Evolutionary conservation across 2,329 filamentous ascomycete species (phyloP).

Genomic region (Penicillium sp.): DNA sequence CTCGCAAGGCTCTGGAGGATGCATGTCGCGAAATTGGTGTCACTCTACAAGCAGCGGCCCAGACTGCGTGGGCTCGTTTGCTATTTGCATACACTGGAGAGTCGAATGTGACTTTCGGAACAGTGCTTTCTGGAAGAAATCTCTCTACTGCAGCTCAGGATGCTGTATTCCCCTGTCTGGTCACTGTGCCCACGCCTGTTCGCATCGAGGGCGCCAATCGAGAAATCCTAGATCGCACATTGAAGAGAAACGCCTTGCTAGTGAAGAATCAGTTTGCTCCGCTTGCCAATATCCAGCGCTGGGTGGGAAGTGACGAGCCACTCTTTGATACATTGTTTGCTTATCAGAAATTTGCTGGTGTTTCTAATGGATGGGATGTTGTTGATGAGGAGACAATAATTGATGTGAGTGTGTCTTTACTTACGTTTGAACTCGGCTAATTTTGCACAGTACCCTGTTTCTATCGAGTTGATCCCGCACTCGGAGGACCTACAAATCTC

Average conservation of each 20-base stretch:
- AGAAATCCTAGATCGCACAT: constrained; percentile 62
- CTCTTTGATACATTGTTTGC: constrained; percentile 86
- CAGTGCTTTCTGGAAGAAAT: constrained; percentile 74
- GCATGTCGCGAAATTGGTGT: constrained; percentile 60
- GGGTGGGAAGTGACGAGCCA: constrained; percentile 63
- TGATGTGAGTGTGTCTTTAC: constrained; percentile 50
- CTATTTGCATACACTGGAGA: constrained; percentile 78
- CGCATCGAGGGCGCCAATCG: constrained; percentile 55
- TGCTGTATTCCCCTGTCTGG: constrained; percentile 75
- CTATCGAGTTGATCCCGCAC: constrained; percentile 72
- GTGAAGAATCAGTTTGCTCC: constrained; percentile 72
- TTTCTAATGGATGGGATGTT: constrained; percentile 57
- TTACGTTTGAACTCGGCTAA: constrained; percentile 8
- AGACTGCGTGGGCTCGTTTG: constrained; percentile 76
- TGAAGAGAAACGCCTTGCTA: constrained; percentile 64
- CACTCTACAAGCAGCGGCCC: constrained; percentile 74
- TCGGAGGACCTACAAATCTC: constrained; percentile 58
- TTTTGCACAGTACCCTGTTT: constrained; percentile 64
- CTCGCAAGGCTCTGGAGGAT: constrained; percentile 53
- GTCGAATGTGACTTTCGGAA: constrained; percentile 70
- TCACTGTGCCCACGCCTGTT: constrained; percentile 74
- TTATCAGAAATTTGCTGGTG: constrained; percentile 65
- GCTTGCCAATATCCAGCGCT: constrained; percentile 70
- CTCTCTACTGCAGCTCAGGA: constrained; percentile 58
- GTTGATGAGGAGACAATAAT: constrained; percentile 67